Evolutionary conservation across 257 asterid species (phyloP).

Genomic region (Striga asiatica): DNA sequence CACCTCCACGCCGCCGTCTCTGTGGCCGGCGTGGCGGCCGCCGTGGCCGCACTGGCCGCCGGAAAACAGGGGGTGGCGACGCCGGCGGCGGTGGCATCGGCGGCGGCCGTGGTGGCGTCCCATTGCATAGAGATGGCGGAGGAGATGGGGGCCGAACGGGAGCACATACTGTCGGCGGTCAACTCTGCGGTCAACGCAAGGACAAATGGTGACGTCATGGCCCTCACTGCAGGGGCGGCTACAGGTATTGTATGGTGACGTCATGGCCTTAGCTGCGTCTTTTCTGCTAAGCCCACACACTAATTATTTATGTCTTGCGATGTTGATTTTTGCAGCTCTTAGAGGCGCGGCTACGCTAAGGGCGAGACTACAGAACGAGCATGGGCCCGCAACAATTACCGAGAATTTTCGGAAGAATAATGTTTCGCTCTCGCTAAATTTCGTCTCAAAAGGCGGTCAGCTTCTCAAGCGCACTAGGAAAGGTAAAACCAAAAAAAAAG

Average conservation of each 20-base stretch:
- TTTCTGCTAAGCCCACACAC: background rate
- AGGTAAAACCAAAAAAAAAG: constrained; percentile 28
- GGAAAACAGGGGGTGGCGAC: too few species aligned
- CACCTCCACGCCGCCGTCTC: constrained; percentile 76
- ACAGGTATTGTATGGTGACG: constrained; percentile 41
- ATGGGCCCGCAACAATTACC: constrained; percentile 30
- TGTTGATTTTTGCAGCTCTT: constrained; percentile 38
- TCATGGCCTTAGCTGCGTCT: too few species aligned
- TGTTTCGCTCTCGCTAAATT: constrained; percentile 32
- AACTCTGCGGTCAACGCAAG: constrained; percentile 61
- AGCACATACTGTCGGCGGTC: constrained; percentile 51
- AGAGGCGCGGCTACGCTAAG: constrained; percentile 74
- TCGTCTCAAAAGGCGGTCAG: constrained; percentile 59
- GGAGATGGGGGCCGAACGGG: constrained; percentile 76
- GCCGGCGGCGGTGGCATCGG: constrained; percentile 59
- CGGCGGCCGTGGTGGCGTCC: constrained; percentile 88
- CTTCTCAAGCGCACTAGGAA: constrained; percentile 82
- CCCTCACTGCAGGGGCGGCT: constrained; percentile 87
- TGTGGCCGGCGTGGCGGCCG: constrained; percentile 83
- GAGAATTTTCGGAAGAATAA: constrained; percentile 38
- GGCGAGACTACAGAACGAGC: constrained; percentile 52
- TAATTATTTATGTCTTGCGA: background rate
- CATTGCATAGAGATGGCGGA: constrained; percentile 91
- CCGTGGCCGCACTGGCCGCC: constrained; percentile 76
- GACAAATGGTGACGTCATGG: constrained; percentile 76